Conservation (phyloP, 2,329 filamentous ascomycete genomes). For the Capronia epimyces region DNA sequence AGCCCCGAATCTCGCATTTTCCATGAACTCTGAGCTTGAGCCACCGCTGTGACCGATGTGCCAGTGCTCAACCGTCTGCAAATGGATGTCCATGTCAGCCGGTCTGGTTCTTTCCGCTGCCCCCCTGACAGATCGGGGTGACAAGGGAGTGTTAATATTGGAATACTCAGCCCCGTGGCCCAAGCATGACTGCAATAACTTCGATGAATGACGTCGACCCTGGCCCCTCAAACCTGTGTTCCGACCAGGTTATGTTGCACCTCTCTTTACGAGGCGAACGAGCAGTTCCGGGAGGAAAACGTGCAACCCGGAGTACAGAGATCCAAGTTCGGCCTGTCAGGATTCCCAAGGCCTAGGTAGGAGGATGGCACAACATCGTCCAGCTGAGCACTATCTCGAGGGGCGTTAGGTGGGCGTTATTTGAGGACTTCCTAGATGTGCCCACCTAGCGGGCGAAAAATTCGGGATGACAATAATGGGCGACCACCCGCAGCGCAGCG, state of each 20-base stretch:
- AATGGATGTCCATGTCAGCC: background rate
- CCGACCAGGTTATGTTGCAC: background rate
- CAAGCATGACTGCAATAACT: background rate
- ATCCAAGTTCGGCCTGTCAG: too few species aligned
- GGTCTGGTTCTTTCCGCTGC: background rate
- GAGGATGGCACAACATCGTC: background rate
- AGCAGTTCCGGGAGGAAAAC: background rate
- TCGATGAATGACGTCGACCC: background rate
- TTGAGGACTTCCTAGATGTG: background rate
- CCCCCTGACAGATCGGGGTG: background rate
- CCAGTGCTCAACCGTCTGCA: slow-evolving; percentile 5
- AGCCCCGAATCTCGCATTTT: slow-evolving; percentile 2
- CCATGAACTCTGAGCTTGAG: background rate
- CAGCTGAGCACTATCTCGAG: background rate
- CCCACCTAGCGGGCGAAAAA: background rate
- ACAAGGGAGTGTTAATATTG: background rate
- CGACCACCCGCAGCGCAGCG: too few species aligned
- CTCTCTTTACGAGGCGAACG: background rate
- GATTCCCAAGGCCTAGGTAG: too few species aligned
- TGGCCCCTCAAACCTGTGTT: background rate
- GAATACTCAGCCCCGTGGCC: background rate
- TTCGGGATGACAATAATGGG: background rate
- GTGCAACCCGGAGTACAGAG: too few species aligned
- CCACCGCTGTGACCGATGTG: background rate
- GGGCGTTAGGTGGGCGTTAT: background rate